Base-by-base conservation (phyloP, 352 stramenopile species). In the Phytophthora citricola region DNA sequence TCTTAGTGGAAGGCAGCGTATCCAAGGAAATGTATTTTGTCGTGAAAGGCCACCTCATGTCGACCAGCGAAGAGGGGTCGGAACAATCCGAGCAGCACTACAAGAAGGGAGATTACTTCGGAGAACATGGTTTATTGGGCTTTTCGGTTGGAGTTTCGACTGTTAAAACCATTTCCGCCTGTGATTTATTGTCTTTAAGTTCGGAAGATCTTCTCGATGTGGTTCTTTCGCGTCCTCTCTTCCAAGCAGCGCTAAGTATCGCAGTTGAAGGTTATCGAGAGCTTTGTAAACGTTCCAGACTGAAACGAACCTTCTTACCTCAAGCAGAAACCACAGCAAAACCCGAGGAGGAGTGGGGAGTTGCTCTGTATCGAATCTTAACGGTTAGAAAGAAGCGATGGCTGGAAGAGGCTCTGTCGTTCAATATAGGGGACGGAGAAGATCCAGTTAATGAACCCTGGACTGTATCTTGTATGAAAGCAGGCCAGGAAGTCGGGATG, bases 21-120 rank as follows among this genome's bases (percentile, higher is more conserved):
- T 70, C 78, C 2, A 87, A 84, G 36, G 73, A 79, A 24, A 89
- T 91, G 80, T 93, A 86, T 64, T 91, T 93, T 46, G 80, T 93
- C 20, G 72, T 89, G 5, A 80, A 84, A 43, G 84, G 84, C 1
- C 27, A 79, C 20, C 62, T 93, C 0, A 50, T 84, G 0, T 63
- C 49, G 11, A 75, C 58, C 0, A 66, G 7, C 15, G 65, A 27
- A 29, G 57, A 67, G 7, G 41, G 52, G 34, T 26, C 36, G 15
- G 47, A 31, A 29, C 2, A 40, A 26, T 22, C 64, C 0, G 40
- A 31, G 12, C 29, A 44, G 56, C 46, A 61, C 44, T 82, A 76
- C 58, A 66, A 71, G 12, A 71, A 74, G 12, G 84, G 84, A 0
- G 79, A 85, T 48, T 90, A 59, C 61, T 91, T 93, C 22, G 82